Evolutionary conservation across 495 filamentous ascomycete species (phyloP).

Genomic region (Penicillium odoratum): DNA sequence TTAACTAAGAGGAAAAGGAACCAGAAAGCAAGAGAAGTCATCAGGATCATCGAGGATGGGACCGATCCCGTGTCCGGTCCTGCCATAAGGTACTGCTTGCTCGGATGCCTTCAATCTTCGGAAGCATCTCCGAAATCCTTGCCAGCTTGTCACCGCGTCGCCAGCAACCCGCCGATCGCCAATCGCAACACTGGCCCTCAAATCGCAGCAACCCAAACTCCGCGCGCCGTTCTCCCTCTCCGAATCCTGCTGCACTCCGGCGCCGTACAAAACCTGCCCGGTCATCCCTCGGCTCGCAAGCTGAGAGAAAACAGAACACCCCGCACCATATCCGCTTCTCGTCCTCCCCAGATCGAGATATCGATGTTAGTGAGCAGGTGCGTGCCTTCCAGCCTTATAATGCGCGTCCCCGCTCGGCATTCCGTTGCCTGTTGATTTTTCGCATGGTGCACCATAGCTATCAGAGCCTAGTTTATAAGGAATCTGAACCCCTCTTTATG

Average conservation of each 20-base stretch:
- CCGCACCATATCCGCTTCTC: constrained; percentile 3
- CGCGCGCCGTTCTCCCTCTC: constrained; percentile 9
- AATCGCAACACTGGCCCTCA: constrained; percentile 8
- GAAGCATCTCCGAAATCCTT: constrained; percentile 17
- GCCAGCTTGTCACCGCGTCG: constrained; percentile 22
- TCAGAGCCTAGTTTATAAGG: neutral
- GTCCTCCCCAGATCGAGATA: neutral
- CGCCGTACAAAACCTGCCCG: neutral
- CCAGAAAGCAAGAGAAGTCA: constrained; percentile 17
- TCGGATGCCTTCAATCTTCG: constrained; percentile 23
- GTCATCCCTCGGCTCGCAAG: neutral
- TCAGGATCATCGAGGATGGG: constrained; percentile 9
- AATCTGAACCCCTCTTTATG: neutral
- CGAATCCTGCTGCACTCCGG: neutral
- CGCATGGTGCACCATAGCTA: neutral
- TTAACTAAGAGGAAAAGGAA: constrained; percentile 3
- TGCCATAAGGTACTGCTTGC: constrained; percentile 7
- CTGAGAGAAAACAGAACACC: constrained; percentile 1
- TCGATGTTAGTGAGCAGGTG: constrained; percentile 17
- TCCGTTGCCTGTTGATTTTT: neutral
- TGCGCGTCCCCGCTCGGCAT: neutral
- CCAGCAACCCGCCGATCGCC: constrained; percentile 19
- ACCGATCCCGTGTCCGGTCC: constrained; percentile 15
- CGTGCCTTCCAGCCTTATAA: constrained; percentile 12
- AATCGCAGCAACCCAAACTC: constrained; percentile 8